Evolutionary conservation across 2,329 filamentous ascomycete species (phyloP).

Genomic region (Diaporthe velutina): DNA sequence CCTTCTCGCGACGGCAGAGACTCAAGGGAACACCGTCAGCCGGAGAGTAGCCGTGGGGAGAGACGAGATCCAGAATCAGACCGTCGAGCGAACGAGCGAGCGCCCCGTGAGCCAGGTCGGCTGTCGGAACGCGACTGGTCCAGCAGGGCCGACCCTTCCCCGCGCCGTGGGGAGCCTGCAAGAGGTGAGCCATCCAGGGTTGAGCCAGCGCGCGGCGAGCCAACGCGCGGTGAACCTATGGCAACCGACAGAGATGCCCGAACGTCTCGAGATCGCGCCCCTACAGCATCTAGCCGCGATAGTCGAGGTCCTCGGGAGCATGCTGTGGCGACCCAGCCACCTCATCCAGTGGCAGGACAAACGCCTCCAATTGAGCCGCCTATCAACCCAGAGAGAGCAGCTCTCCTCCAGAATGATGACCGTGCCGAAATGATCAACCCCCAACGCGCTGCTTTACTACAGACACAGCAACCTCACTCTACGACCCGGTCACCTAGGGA

Average conservation of each 20-base stretch:
- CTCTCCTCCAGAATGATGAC: slow-evolving; percentile 58
- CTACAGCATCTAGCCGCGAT: slow-evolving; percentile 42
- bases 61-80: slow-evolving; percentile 58
- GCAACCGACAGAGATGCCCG: slow-evolving; percentile 49
- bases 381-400: slow-evolving; percentile 69
- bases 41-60: slow-evolving; percentile 41
- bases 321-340: slow-evolving; percentile 19
- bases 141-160: slow-evolving; percentile 46
- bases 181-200: slow-evolving; percentile 48
- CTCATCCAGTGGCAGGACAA: slow-evolving; percentile 45
- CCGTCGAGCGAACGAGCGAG: slow-evolving; percentile 55
- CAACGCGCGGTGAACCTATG: slow-evolving; percentile 46
- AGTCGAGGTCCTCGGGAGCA: slow-evolving; percentile 44
- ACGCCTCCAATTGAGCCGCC: slow-evolving; percentile 57
- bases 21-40: slow-evolving; percentile 44
- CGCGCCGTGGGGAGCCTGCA: slow-evolving; percentile 46
- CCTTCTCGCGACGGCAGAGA: slow-evolving; percentile 48
- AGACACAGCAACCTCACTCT: slow-evolving; percentile 52
- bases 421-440: slow-evolving; percentile 60
- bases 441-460: slow-evolving; percentile 60
- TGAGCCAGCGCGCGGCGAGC: slow-evolving; percentile 40
- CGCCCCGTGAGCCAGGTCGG: slow-evolving; percentile 52
- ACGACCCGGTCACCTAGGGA: slow-evolving; percentile 57
- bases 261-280: slow-evolving; percentile 54
- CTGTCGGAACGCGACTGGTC: slow-evolving; percentile 55